phyloP scores from a whole-genome alignment of 2,329 filamentous ascomycete genomes.

The Cytospora leucostoma region DNA sequence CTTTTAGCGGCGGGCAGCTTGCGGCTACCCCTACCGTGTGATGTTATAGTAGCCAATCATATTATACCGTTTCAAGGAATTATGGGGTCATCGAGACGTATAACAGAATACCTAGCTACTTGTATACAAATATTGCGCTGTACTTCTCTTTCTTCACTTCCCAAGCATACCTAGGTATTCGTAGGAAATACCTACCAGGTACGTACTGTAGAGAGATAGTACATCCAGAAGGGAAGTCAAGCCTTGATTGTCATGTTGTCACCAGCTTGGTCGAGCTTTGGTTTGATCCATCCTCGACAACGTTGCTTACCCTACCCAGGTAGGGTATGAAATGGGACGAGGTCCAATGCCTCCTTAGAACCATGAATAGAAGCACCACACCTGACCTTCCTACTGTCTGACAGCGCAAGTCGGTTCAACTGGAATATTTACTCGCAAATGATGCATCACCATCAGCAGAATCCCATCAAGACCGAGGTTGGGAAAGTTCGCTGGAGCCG shows the following conservation, averaged over 20 bases:
- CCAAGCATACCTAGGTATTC: not conserved
- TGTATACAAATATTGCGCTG: constrained; percentile 1
- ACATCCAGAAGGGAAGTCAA: not conserved
- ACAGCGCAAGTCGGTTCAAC: no score
- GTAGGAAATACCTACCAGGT: not conserved
- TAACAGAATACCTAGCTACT: no score
- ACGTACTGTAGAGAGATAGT: no score
- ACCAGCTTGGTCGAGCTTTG: not conserved
- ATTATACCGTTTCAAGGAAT: constrained; percentile 12
- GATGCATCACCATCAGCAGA: no score
- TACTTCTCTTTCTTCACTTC: not conserved
- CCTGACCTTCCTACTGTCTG: no score
- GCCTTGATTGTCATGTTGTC: not conserved
- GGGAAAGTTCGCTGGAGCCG: no score
- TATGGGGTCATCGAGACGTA: not conserved
- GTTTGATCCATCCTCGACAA: no score
- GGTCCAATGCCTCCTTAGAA: not conserved
- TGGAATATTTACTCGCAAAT: no score
- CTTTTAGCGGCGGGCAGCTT: not conserved
- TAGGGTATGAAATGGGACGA: not conserved
- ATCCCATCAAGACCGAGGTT: no score
- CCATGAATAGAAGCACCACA: not conserved
- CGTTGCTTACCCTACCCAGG: no score
- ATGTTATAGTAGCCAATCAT: not conserved
- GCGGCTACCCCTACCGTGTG: not conserved